Conservation (phyloP, 163 green algal genomes). For the Trebouxiophyceae sp. region DNA sequence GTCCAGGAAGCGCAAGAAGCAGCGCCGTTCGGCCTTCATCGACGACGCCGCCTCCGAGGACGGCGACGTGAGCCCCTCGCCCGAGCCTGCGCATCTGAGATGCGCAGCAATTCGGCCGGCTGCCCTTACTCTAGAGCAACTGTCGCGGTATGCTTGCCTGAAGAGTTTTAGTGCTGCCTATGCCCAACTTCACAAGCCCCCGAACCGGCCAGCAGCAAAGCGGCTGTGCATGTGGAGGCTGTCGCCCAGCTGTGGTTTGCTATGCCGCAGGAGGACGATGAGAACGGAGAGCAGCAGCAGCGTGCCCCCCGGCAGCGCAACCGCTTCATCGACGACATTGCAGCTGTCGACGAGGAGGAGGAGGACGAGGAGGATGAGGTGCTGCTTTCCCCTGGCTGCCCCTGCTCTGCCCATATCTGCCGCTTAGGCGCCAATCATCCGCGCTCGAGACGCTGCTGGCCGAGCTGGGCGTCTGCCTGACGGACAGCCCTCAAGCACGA, state of each 20-base stretch:
- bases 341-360: slow-evolving; percentile 81
- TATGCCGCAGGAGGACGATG: slow-evolving; percentile 40
- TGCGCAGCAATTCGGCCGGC: too few species aligned
- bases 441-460: too few species aligned
- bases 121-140: too few species aligned
- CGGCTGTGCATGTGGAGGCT: neutral
- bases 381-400: too few species aligned
- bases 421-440: too few species aligned
- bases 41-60: slow-evolving; percentile 62
- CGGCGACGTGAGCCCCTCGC: slow-evolving; percentile 28
- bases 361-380: slow-evolving; percentile 90
- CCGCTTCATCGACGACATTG: slow-evolving; percentile 92
- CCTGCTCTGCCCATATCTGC: too few species aligned
- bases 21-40: slow-evolving; percentile 44
- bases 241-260: too few species aligned
- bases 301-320: slow-evolving; percentile 30
- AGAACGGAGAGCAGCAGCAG: slow-evolving; percentile 31
- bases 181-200: neutral
- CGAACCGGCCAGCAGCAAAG: too few species aligned
- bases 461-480: neutral
- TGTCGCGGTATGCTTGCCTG: too few species aligned
- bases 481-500: too few species aligned
- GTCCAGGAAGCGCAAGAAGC: slow-evolving; percentile 31
- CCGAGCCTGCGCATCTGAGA: too few species aligned
- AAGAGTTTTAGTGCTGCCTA: neutral